Base-by-base conservation (phyloP, 352 stramenopile species). In the Globisporangium cylindrosporum region DNA sequence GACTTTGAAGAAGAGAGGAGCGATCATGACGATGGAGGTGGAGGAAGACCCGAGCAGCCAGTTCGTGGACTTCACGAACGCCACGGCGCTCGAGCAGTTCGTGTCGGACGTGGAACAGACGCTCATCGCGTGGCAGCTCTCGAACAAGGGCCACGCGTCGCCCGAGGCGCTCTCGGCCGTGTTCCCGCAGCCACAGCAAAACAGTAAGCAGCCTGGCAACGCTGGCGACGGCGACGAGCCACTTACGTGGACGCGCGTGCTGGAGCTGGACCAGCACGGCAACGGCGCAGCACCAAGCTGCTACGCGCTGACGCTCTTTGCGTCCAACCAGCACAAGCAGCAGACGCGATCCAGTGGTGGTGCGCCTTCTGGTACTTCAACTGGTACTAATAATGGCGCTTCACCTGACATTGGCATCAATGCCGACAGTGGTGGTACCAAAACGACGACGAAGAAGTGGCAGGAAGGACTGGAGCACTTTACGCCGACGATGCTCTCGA, bases 31-130 rank as follows among this genome's bases (percentile, higher is more conserved):
- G 46, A 74, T 87, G 80, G 70, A 89, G 70, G 86, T 93, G 60
- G 87, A 95, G 58, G 81, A 95, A 70, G 87, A 95, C 69, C 86
- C 86, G 60, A 89, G 82, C 79, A 90, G 80, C 66, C 87, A 93
- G 59, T 95, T 93, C 68, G 82, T 95, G 55, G 87, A 95, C 73
- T 95, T 91, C 62, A 95, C 87, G 63, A 95, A 93, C 69, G 87
- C 86, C 60, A 95, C 87, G 38, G 74, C 73, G 67, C 76, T 88
- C 57, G 87, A 95, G 73, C 83, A 91, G 74, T 92, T 95, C 75
- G 71, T 91, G 15, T 81, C 87, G 27, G 84, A 90, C 69, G 53
- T 90, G 38, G 87, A 95, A 73, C 84, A 93, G 71, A 77, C 79
- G 60, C 78, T 95, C 25, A 83, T 91, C 41, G 66, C 69, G 27